A percentile compares a stretch with the other conserved stretches of the same genome.
Evolutionary conservation across 2,329 filamentous ascomycete species (phyloP).

Genomic region (Fusarium xyrophilum): DNA sequence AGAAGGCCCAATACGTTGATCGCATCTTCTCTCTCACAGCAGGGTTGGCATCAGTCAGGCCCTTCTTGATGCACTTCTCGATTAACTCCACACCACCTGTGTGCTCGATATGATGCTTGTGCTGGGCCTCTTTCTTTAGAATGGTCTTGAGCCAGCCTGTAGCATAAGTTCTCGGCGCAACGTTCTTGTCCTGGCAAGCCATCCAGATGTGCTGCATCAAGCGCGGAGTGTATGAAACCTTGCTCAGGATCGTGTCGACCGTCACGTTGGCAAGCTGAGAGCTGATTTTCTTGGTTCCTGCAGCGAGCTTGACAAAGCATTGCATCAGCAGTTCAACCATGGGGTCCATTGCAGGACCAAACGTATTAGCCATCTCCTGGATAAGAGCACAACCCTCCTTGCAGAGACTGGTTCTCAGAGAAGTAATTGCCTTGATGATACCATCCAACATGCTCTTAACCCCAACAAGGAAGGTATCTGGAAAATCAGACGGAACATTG

Average conservation of each 20-base stretch:
- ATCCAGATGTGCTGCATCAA: constrained; percentile 85
- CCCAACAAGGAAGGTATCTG: constrained; percentile 71
- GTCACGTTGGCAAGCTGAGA: constrained; percentile 82
- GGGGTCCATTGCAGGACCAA: constrained; percentile 80
- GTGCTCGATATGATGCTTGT: constrained; percentile 85
- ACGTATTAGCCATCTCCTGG: constrained; percentile 80
- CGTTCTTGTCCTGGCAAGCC: constrained; percentile 92
- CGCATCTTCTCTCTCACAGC: constrained; percentile 87
- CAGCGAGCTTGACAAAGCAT: constrained; percentile 86
- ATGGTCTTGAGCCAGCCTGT: constrained; percentile 85
- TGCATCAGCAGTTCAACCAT: constrained; percentile 92
- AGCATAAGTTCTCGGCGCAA: constrained; percentile 80
- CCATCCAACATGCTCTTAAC: constrained; percentile 82
- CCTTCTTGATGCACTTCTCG: constrained; percentile 88
- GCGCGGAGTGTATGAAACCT: constrained; percentile 79
- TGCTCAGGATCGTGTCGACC: constrained; percentile 80
- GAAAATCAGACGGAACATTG: constrained; percentile 81
- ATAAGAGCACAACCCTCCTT: constrained; percentile 84
- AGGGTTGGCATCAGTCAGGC: constrained; percentile 87
- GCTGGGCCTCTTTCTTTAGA: constrained; percentile 75
- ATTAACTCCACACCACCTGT: constrained; percentile 81
- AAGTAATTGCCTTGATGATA: constrained; percentile 83
- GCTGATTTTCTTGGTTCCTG: constrained; percentile 89
- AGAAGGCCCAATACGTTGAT: constrained; percentile 85
- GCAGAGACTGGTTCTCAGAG: constrained; percentile 86